Percentiles rank a stretch among this genome's conserved stretches.
These are phyloP conservation scores for Penicillium janthinellum DNA, from an alignment of 2,329 filamentous ascomycete species.

Conservation along the genomic window DNA sequence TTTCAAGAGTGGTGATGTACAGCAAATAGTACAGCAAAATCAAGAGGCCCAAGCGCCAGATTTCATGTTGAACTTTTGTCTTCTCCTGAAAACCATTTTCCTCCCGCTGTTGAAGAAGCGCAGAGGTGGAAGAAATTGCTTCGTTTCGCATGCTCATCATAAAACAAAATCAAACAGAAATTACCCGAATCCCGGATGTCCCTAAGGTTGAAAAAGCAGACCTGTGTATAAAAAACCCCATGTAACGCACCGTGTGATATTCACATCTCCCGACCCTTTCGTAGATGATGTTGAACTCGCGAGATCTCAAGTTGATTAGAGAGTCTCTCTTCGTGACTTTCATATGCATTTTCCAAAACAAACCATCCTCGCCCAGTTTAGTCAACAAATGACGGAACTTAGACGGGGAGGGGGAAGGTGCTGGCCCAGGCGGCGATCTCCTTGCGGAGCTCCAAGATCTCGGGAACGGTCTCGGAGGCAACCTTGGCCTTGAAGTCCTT, in stretches of 20 bases:
- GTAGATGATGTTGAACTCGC: slow-evolving; percentile 44
- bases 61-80: slow-evolving; percentile 28
- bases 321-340: slow-evolving; percentile 25
- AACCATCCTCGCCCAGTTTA: slow-evolving; percentile 4
- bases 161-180: slow-evolving; percentile 26
- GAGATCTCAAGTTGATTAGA: slow-evolving; percentile 16
- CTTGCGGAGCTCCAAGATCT: slow-evolving; percentile 83
- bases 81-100: slow-evolving; percentile 20
- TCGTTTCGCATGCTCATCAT: slow-evolving; percentile 27
- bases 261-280: slow-evolving; percentile 29
- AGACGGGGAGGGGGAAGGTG: slow-evolving; percentile 82
- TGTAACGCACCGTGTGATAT: slow-evolving; percentile 34
- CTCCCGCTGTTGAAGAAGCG: slow-evolving; percentile 28
- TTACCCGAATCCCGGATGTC: slow-evolving; percentile 38
- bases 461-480: slow-evolving; percentile 71
- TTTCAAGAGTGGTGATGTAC: slow-evolving; percentile 18
- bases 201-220: slow-evolving; percentile 46
- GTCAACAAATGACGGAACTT: slow-evolving; percentile 24
- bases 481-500: slow-evolving; percentile 99
- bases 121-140: slow-evolving; percentile 24
- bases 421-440: slow-evolving; percentile 87
- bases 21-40: slow-evolving; percentile 13
- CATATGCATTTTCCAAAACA: slow-evolving; percentile 14
- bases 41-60: slow-evolving; percentile 21
- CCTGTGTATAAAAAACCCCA: slow-evolving; percentile 39